phyloP scores from a whole-genome alignment of 1,284 basidiomycete genomes.

The Cryptococcus sp. region DNA sequence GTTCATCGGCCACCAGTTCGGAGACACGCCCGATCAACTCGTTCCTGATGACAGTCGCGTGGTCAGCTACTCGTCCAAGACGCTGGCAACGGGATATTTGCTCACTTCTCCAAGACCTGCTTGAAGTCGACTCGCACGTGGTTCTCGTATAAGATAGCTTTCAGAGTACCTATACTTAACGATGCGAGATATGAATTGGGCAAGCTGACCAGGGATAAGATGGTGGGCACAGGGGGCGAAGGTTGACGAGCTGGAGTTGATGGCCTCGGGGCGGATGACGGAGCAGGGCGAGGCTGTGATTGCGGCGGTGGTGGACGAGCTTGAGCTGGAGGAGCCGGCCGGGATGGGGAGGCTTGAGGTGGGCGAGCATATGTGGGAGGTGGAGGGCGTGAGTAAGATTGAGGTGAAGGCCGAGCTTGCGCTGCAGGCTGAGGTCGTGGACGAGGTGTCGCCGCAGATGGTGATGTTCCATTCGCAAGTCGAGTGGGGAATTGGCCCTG shows the following conservation, averaged over 20 bases:
- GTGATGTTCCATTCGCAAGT: conserved; percentile 1
- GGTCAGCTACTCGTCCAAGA: conserved; percentile 58
- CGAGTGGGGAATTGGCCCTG: conserved; percentile 19
- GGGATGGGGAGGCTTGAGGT: conserved; percentile 1
- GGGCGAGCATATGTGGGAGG: conserved; percentile 9
- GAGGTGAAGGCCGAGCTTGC: conserved; percentile 8
- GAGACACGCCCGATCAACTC: conserved; percentile 72
- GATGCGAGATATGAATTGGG: conserved; percentile 60
- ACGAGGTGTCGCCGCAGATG: conserved; percentile 7
- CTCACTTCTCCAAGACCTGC: conserved; percentile 53
- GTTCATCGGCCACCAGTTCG: conserved; percentile 67
- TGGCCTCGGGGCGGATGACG: conserved; percentile 29
- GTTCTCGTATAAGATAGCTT: conserved; percentile 69
- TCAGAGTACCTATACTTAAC: conserved; percentile 68
- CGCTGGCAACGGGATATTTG: background rate
- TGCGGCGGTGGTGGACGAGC: conserved; percentile 21
- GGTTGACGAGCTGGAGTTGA: conserved; percentile 40
- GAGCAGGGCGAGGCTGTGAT: conserved; percentile 20
- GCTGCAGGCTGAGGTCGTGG: conserved; percentile 1
- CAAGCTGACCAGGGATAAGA: conserved; percentile 69
- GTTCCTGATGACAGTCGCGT: conserved; percentile 65
- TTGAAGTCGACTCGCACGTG: conserved; percentile 54
- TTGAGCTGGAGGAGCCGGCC: conserved; percentile 16
- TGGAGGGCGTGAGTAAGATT: conserved; percentile 11
- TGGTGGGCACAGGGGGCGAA: conserved; percentile 56